Evolutionary conservation across 805 yeast genomes (phyloP), one percentile per base, ranked within the genome.

Genomic region (Gaillardinia entomophila): DNA sequence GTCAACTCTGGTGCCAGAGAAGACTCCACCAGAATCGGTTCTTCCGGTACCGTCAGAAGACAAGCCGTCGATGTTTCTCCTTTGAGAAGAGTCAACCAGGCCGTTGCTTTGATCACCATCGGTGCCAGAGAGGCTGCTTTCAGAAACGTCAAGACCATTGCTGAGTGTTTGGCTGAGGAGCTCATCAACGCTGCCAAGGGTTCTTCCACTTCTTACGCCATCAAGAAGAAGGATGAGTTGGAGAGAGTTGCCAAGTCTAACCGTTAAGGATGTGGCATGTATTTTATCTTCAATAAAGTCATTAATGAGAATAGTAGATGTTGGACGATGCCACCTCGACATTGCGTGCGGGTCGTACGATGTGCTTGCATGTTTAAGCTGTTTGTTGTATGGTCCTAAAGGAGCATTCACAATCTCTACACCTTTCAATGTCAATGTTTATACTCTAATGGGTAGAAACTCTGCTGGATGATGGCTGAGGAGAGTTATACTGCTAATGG

Each of bases 51-150:
- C 66, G 99, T 94, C 62, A 92, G 98, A 85, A 88, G 99, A 83
- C 98, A 94, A 79, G 98, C 99, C 55, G 99, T 92, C 68, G 99
- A 92, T 87, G 99, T 92, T 52, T 89, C 98, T 65, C 99, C 99
- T 66, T 82, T 92, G 71, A 89, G 99, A 84, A 90, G 99, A 81
- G 97, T 92, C 58, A 92, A 92, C 96, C 97, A 92, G 77, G 94
- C 99, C 62, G 79, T 92, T 63, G 78, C 98, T 63, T 80, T 92
- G 66, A 76, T 92, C 73, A 94, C 99, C 78, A 83, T 85, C 62
- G 99, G 99, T 82, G 96, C 92, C 50, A 92, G 99, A 82, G 99
- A 92, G 81, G 89, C 99, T 68, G 79, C 97, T 64, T 92, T 92
- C 97, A 92, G 98, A 83, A 92, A 92, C 89, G 78, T 92, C 78